Base-by-base conservation (phyloP, 1,284 basidiomycete species). In the Schizophyllum commune region DNA sequence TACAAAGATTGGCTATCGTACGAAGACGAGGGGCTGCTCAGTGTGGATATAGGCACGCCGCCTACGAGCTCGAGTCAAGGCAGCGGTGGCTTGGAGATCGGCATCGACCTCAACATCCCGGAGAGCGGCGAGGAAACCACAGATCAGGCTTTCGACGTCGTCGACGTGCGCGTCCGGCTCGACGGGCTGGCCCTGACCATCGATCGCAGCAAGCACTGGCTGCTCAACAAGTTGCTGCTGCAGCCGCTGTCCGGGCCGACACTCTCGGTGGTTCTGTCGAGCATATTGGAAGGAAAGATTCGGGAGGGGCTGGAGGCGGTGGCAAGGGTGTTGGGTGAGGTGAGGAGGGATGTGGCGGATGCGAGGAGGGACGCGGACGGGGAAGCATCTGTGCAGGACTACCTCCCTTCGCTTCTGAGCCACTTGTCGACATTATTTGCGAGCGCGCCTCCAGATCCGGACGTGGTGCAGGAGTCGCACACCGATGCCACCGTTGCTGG, bases 21-120 rank as follows among this genome's bases (percentile, higher is more conserved):
- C 65, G 69, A 77, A 53, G 81, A 83, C 62, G 75, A 80, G 63
- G 81, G 82, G 2, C 63, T 82, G 6, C 63, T 81, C 17, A 78
- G 73, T 61, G 68, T 79, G 22, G 74, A 77, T 58, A 66, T 79
- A 1, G 73, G 72, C n/a, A 65, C 61, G 2, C 56, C 58, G 4
- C 57, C 55, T 1, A 27, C 20, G n/a, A n/a, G n/a, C 11, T 55
- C 58, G 57, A 72, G 70, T 8, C 63, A 74, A 61, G 13, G 17
- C 9, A 47, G 13, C 8, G 13, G 39, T 8, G 75, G 73, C 13
- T 67, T 72, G 61, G 68, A 70, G 13, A 58, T 79, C 4, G 77
- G 77, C 55, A 53, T 81, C 21, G 78, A 81, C 54, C 66, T 82
- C 57, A 77, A 78, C 59, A 69, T 72, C 32, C 62, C 67, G 19